Base-by-base conservation (phyloP, 306 rosid genomes). In the Citrullus amarus region DNA sequence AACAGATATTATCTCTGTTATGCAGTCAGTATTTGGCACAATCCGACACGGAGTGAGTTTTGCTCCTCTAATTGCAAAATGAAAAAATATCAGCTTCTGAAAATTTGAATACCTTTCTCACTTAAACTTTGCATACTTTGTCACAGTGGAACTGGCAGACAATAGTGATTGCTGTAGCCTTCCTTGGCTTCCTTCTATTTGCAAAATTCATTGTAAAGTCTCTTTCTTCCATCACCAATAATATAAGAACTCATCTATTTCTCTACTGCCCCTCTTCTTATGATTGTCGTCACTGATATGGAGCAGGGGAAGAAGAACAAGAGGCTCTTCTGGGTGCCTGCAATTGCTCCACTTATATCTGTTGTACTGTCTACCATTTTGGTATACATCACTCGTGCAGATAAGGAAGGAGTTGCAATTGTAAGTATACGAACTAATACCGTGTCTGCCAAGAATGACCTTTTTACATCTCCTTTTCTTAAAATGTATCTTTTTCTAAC, bases 111-210 rank as follows among this genome's bases (percentile, higher is more conserved):
- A 4, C 17, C 15, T 17, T 63, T 18, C 58, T 18, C 22, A 30
- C 55, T 30, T 16, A 39, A 36, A 16, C 15, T 16, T 25, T 32
- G 43, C 51, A 61, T 80, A 38, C 58, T 46, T 77, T 78, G 30
- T 82, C 83, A 91, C 92, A 95, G 97, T 95, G 98, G 98, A 95
- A 95, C 89, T 91, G 97, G 98, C 88, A 88, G 83, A 95, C 97
- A 68, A 88, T 92, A 80, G 76, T 86, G 59, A 90, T 95, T 22
- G 98, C 91, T 84, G 89, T 81, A 18, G 77, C 87, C 75, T 89
- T 95, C 79, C 78, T 95, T 83, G 41, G 82, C 58, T 89, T 95
- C 68, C 93, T 95, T 78, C 84, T 95, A 46, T 75, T 86, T 32
- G 82, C 95, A 70, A 95, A 95, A 87, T 82, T 54, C 82, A 88